Base-by-base conservation (phyloP, 805 yeast species). In the Wickerhamomyces silvicola region DNA sequence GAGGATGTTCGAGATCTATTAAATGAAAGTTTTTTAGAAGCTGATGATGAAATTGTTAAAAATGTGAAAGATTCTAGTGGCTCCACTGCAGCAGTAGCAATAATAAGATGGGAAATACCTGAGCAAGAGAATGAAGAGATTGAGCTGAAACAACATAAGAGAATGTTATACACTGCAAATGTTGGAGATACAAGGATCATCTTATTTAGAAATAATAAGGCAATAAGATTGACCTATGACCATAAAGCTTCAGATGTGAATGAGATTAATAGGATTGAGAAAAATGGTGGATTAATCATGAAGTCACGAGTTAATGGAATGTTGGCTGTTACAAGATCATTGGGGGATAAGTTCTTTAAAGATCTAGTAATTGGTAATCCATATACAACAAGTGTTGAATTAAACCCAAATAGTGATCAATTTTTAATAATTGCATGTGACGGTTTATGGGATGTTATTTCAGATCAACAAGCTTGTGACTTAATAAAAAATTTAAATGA, bases 271-370 rank as follows among this genome's bases (percentile, higher is more conserved):
- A 68, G 98, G 43, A 80, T 90, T 14, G 70, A 75, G 33, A 69
- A 75, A 29, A 67, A 72, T 5, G 98, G 98, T 3, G 98, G 98
- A 0, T 59, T 90, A 19, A 75, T 90, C 36, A 71, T 92, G 72
- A 85, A 86, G 49, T 82, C 85, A 39, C 70, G 98, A 46, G 98
- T 90, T 17, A 92, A 90, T 56, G 98, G 97, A 4, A 87, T 90
- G 57, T 68, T 92, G 30, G 97, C 97, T 0, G 95, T 90, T 9
- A 86, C 96, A 3, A 66, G 98, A 40, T 81, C 97, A 2, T 64
- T 90, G 27, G 98, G 98, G 13, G 97, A 90, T 54, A 70, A 79
- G n/a, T 88, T 85, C 56, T 81, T 90, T 75, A 94, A 90, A 54
- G 82, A 79, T 31, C 63, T 84, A 36, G 96, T 90, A 13, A 75